Evolutionary conservation across 73 alveolate genomes (phyloP), one percentile per base, ranked within the genome.

Genomic region (Paramecium bursaria): DNA sequence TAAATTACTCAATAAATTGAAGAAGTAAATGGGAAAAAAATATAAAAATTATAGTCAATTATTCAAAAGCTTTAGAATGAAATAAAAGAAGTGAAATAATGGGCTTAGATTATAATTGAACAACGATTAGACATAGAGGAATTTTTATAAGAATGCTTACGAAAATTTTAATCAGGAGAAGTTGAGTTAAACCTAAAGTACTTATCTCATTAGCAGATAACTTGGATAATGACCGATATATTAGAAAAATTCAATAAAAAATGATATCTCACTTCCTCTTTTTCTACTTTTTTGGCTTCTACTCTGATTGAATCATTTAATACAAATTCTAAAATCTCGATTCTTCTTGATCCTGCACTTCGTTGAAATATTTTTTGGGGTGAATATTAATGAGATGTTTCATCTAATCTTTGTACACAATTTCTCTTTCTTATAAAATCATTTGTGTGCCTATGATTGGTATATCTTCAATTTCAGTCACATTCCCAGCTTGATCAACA

Each of bases 41-140:
- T n/a, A n/a, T n/a, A n/a, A n/a, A n/a, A n/a, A n/a, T n/a, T n/a
- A n/a, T n/a, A n/a, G n/a, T n/a, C n/a, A n/a, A n/a, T n/a, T n/a
- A n/a, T n/a, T n/a, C n/a, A n/a, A n/a, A n/a, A n/a, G n/a, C n/a
- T n/a, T n/a, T 51, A 51, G 27, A 51, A 51, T 25, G 74, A 51
- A 21, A 51, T 51, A 13, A 51, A 51, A 26, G 13, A 51, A 21
- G 35, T 51, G n/a, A 51, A 51, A 19, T 33, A 51, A 21, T 22
- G 23, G 10, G 74, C 74, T 3, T 51, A 51, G 27, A 23, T 51
- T 1, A 51, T 51, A 1, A 11, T 51, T 25, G 19, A 51, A 11
- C 4, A 51, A 51, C 23, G 74, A 51, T 25, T 44, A 2, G 23
- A 51, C 23, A 51, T 51, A 21, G 74, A 51, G 27, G 74, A 51